Conservation (phyloP, 768 basidiomycete genomes). For the Cyclocybe aegerita region DNA sequence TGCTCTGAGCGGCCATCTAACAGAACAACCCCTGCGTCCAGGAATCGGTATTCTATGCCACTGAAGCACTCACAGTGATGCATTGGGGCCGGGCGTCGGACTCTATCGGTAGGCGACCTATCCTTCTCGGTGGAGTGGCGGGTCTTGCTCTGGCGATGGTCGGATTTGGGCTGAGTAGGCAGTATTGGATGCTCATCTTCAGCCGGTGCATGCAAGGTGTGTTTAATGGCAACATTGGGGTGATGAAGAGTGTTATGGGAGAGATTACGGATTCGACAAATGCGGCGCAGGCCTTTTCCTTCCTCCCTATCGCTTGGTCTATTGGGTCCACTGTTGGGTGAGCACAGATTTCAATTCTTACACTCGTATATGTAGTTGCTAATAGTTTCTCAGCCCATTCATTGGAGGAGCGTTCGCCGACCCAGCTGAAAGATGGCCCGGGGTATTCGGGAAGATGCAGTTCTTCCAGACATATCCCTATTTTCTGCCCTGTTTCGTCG, state of each 20-base stretch:
- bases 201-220: conserved; percentile 18
- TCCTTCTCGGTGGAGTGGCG: conserved; percentile 61
- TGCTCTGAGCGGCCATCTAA: not conserved
- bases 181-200: conserved; percentile 60
- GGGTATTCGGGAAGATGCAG: conserved; percentile 32
- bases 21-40: conserved; percentile 22
- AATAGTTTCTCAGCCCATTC: conserved; percentile 35
- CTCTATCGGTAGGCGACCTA: conserved; percentile 68
- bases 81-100: conserved; percentile 77
- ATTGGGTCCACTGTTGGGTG: conserved; percentile 30
- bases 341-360: not conserved
- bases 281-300: conserved; percentile 51
- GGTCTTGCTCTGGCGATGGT: conserved; percentile 69
- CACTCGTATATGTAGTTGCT: too few species aligned
- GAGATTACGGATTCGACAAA: conserved; percentile 73
- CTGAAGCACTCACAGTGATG: conserved; percentile 68
- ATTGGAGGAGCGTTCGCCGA: conserved; percentile 50
- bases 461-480: conserved; percentile 53
- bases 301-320: conserved; percentile 51
- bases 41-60: conserved; percentile 76
- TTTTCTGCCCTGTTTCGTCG: conserved; percentile 61
- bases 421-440: conserved; percentile 48
- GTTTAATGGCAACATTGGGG: conserved; percentile 55
- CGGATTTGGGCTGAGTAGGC: conserved; percentile 68
- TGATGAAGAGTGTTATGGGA: conserved; percentile 69